Base-by-base conservation (phyloP, 768 basidiomycete species). In the Phylloporus rhodoxanthus region DNA sequence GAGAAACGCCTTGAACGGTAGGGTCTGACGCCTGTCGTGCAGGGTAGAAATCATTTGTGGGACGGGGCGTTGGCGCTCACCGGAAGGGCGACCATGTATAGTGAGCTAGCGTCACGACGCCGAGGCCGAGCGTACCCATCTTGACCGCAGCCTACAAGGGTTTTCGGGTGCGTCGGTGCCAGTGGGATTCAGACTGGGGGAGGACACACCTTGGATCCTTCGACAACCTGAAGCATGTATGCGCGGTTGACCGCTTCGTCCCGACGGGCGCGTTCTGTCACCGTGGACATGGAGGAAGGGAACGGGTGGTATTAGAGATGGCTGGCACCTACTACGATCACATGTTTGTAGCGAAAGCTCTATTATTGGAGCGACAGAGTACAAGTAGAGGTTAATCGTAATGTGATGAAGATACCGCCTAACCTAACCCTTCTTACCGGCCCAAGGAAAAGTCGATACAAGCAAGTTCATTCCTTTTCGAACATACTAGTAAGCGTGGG, bases 1-100 rank as follows among this genome's bases (percentile, higher is more conserved):
- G 5, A 92, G 68, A 63, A 89, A 92, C 1, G 76, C 80, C 66
- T 93, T 93, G 73, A 91, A 81, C 3, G 86, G 79, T 17, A 89
- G 73, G 0, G 87, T 86, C 65, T 91, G 90, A 19, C 84, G 81
- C 54, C 90, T 91, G 54, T 30, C 34, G 6, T 26, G 19, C 39
- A 28, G 26, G 25, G 20, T 30, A 15, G 26, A 11, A 42, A 40
- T 23, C 25, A 21, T n/a, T 30, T 40, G 32, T 20, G 36, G 32
- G 23, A 4, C 37, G 23, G 48, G 47, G 34, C 29, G 42, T 30
- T 25, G 33, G 40, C 9, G 56, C 74, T 57, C 52, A 86, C 86
- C 82, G 75, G 66, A 90, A 89, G 28, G 72, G 57, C 28, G 86
- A 85, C 82, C 82, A 91, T n/a, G 74, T 69, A 62, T 81, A 76